Conservation (phyloP, 805 yeast species). For the Clavispora phyllophila region DNA sequence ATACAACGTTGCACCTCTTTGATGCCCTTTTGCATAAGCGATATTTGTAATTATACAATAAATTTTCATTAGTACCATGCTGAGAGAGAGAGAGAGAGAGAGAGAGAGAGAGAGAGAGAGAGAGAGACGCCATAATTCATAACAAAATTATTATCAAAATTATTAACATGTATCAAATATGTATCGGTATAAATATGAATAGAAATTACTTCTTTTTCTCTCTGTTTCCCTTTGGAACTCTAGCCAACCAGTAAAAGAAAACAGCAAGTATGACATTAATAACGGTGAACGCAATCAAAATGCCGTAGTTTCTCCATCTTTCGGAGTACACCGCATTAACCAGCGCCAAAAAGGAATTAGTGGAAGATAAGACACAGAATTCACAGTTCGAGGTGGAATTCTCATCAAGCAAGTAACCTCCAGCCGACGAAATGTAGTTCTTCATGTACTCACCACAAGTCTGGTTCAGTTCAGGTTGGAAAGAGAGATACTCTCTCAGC, state of each 20-base stretch:
- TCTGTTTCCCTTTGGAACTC: constrained; percentile 66
- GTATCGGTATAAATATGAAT: background rate
- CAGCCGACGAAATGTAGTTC: constrained; percentile 32
- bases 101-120: background rate
- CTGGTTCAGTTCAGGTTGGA: constrained; percentile 46
- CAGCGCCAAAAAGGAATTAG: constrained; percentile 54
- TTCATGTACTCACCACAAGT: constrained; percentile 59
- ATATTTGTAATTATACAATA: constrained; percentile 1
- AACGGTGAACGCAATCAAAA: constrained; percentile 45
- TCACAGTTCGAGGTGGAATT: constrained; percentile 50
- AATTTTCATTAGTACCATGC: background rate
- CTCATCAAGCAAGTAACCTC: constrained; percentile 59
- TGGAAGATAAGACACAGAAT: constrained; percentile 53
- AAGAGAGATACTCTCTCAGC: constrained; percentile 21
- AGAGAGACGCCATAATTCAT: too few relatives aligned
- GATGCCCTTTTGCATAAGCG: constrained; percentile 4
- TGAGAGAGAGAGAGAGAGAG: background rate
- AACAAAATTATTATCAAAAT: too few relatives aligned
- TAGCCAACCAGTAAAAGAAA: constrained; percentile 52
- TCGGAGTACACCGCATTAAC: constrained; percentile 40
- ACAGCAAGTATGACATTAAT: constrained; percentile 30
- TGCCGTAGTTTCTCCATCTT: constrained; percentile 67
- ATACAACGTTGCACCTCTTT: constrained; percentile 71
- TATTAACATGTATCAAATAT: background rate
- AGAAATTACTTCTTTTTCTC: constrained; percentile 22